phyloP scores from a whole-genome alignment of 1,139 yeast species.

The Wickerhamomyces sp. region DNA sequence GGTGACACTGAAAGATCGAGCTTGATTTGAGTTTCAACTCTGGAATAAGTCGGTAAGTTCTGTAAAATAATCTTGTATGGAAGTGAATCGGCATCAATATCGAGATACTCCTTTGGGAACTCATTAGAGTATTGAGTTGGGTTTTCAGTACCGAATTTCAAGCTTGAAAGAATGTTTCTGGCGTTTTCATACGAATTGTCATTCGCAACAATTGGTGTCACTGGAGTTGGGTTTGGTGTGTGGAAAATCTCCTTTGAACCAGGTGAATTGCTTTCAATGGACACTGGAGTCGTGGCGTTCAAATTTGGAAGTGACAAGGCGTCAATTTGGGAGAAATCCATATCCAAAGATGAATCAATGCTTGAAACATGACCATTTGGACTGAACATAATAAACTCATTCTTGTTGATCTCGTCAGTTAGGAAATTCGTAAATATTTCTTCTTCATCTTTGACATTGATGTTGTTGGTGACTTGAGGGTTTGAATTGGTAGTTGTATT shows the following conservation, averaged over 20 bases:
- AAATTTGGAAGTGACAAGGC: constrained; percentile 1
- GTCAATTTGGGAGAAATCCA: neutral
- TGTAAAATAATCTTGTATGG: constrained; percentile 56
- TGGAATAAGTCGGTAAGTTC: constrained; percentile 70
- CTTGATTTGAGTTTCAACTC: constrained; percentile 95
- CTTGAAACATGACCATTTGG: neutral
- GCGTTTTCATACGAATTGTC: constrained; percentile 37
- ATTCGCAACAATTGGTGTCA: constrained; percentile 2
- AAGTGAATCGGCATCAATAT: constrained; percentile 27
- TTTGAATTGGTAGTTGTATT: too few species aligned
- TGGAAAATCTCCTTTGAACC: constrained; percentile 17
- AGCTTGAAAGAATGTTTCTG: constrained; percentile 46
- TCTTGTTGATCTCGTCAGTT: constrained; percentile 21
- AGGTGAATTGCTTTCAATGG: constrained; percentile 9
- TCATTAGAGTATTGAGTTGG: constrained; percentile 18
- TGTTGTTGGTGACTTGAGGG: too few species aligned
- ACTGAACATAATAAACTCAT: constrained; percentile 16
- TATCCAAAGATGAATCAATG: neutral
- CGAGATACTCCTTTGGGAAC: constrained; percentile 21
- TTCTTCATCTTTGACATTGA: constrained; percentile 10
- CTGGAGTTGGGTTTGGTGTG: constrained; percentile 21
- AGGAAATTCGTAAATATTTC: constrained; percentile 20
- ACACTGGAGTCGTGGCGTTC: constrained; percentile 16
- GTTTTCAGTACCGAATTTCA: constrained; percentile 48
- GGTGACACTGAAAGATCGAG: constrained; percentile 63